A percentile compares a stretch with the other conserved stretches of the same genome.
phyloP scores from a whole-genome alignment of 73 alveolate species.

The Paraurostyla sp. region DNA sequence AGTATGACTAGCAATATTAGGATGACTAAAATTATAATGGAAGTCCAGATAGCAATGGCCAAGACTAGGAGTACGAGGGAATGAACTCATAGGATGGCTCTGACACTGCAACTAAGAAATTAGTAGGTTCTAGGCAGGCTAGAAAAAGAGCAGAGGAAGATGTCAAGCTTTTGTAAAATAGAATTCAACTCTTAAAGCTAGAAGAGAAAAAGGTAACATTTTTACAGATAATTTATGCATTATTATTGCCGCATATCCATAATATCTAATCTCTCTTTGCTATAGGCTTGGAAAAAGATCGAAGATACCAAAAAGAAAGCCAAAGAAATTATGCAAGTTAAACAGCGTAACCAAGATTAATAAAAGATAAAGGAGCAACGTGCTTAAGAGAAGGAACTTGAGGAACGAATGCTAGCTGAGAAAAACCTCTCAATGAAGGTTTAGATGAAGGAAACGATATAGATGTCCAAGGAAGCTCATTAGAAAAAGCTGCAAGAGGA shows the following conservation, averaged over 20 bases:
- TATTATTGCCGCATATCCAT: too few species aligned
- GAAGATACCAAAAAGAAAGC: constrained; percentile 58
- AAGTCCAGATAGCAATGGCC: neutral
- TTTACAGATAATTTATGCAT: too few species aligned
- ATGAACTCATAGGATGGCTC: neutral
- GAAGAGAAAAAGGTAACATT: constrained; percentile 60
- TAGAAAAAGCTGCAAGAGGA: constrained; percentile 44
- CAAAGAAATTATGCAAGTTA: constrained; percentile 47
- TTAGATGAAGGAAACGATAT: constrained; percentile 25
- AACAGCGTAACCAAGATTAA: constrained; percentile 30
- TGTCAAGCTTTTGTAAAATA: constrained; percentile 64
- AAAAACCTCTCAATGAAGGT: constrained; percentile 1
- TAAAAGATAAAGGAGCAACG: neutral
- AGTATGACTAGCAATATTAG: neutral
- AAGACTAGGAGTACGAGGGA: constrained; percentile 17
- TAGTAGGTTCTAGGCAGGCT: constrained; percentile 42
- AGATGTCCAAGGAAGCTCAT: constrained; percentile 1
- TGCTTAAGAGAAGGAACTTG: neutral
- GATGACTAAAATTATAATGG: neutral
- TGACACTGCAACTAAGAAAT: neutral
- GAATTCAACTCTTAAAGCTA: constrained; percentile 63
- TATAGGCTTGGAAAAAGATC: neutral
- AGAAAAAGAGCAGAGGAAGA: constrained; percentile 65
- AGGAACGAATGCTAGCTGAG: constrained; percentile 19
- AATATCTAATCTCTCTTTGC: neutral